Evolutionary conservation across 768 basidiomycete species (phyloP).

Genomic region (Auricularia sp.): DNA sequence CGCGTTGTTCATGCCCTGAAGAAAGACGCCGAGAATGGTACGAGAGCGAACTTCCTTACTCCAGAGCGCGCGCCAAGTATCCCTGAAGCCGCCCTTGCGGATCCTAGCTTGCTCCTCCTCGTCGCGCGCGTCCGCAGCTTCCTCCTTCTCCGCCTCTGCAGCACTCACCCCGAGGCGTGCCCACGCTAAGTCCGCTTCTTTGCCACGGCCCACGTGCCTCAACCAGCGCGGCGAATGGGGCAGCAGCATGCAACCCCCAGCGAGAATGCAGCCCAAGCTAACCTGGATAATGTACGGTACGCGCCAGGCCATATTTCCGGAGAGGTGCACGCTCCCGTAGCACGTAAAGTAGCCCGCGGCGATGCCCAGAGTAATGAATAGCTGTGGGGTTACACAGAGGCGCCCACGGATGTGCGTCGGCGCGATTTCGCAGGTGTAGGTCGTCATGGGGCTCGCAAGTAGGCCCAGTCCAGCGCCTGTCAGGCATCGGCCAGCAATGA

Average conservation of each 20-base stretch:
- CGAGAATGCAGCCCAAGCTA: conserved; percentile 19
- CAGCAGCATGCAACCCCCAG: conserved; percentile 21
- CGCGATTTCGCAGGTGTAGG: conserved; percentile 32
- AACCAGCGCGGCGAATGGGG: conserved; percentile 36
- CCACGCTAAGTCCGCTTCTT: conserved; percentile 23
- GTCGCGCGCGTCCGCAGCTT: conserved; percentile 16
- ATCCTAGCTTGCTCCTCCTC: conserved; percentile 2
- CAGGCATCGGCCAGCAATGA: conserved; percentile 35
- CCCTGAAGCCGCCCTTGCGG: neutral
- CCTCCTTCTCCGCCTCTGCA: conserved; percentile 20
- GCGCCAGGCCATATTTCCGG: conserved; percentile 27
- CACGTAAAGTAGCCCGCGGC: conserved; percentile 31
- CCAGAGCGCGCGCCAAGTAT: conserved; percentile 15
- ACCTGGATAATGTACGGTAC: conserved; percentile 28
- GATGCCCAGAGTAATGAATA: conserved; percentile 34
- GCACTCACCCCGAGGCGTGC: conserved; percentile 14
- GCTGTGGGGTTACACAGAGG: conserved; percentile 30
- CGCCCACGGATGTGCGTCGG: conserved; percentile 31
- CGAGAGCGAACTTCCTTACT: conserved; percentile 21
- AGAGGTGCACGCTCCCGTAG: conserved; percentile 26
- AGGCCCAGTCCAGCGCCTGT: conserved; percentile 39
- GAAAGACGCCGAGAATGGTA: conserved; percentile 31
- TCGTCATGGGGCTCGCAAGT: conserved; percentile 31
- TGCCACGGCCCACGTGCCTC: conserved; percentile 22
- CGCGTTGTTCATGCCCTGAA: conserved; percentile 34